phyloP scores from a whole-genome alignment of 2,329 filamentous ascomycete genomes.

The Thermoascus crustaceus region DNA sequence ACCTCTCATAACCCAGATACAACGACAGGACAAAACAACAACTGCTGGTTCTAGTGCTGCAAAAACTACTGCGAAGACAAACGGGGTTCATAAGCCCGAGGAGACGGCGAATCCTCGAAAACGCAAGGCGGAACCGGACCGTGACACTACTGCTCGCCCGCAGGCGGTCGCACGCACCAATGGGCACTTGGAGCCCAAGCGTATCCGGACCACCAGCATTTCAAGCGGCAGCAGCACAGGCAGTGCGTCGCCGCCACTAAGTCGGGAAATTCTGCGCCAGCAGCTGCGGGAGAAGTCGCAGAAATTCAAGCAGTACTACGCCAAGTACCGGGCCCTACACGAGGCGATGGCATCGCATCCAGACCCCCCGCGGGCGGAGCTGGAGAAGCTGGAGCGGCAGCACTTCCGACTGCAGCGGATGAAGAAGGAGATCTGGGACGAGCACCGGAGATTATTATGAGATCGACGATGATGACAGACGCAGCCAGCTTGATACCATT shows the following conservation, averaged over 20 bases:
- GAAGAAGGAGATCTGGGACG: slow-evolving; percentile 50
- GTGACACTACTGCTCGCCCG: slow-evolving; percentile 13
- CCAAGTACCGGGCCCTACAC: slow-evolving; percentile 50
- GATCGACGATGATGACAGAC: too few relatives aligned
- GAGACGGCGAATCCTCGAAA: slow-evolving; percentile 28
- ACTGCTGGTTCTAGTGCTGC: slow-evolving; percentile 12
- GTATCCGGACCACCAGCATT: slow-evolving; percentile 28
- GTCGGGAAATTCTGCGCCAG: slow-evolving; percentile 28
- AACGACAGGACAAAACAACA: slow-evolving; percentile 19
- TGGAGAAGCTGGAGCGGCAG: slow-evolving; percentile 47
- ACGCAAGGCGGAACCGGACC: slow-evolving; percentile 33
- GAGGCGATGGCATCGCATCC: slow-evolving; percentile 33
- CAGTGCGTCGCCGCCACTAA: slow-evolving; percentile 32
- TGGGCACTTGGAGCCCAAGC: slow-evolving; percentile 35
- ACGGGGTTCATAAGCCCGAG: slow-evolving; percentile 20
- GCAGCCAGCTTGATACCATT: too few relatives aligned
- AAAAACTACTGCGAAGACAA: slow-evolving; percentile 17
- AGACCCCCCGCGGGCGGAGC: slow-evolving; percentile 41
- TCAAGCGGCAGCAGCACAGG: slow-evolving; percentile 36
- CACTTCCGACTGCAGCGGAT: slow-evolving; percentile 47
- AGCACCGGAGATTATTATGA: slow-evolving; percentile 27
- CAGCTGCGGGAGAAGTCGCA: slow-evolving; percentile 34
- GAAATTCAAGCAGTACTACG: slow-evolving; percentile 51
- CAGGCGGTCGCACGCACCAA: slow-evolving; percentile 20
- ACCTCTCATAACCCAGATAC: slow-evolving; percentile 33